Base-by-base conservation (phyloP, 2,329 filamentous ascomycete species). In the Botryotinia convoluta region DNA sequence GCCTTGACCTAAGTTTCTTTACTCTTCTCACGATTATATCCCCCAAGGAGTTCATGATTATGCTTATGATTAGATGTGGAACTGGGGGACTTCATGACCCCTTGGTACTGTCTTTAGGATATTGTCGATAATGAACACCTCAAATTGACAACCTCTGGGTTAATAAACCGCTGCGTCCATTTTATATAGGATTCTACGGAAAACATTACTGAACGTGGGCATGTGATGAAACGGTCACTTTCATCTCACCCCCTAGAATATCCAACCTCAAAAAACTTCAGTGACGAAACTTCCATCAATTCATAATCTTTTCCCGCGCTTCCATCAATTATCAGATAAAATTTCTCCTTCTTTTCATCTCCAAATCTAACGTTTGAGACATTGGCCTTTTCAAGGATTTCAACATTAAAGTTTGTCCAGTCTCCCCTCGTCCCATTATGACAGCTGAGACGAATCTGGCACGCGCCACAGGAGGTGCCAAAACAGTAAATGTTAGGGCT, bases 371-470 rank as follows among this genome's bases (percentile, higher is more conserved):
- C n/a, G 22, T 71, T 67, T 29, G 39, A 72, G 62, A 60, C 29
- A 59, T 29, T 59, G 26, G 39, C 5, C 26, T 54, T 39, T 16
- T 29, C n/a, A 45, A 37, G 16, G 44, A 51, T 67, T 39, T 54
- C 7, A 54, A 54, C 35, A 39, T 61, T 64, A 16, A 51, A 61
- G 22, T 48, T 51, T 29, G 32, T 69, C 39, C 18, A 45, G 10
- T 35, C 35, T 39, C 44, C 37, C 37, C 39, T 68, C 61, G 35
- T 62, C 69, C 74, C 74, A 69, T 45, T 71, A 75, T 64, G 29
- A 72, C 70, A 73, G 63, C 57, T 78, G 79, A 80, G 79, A 80
- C 79, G 76, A 72, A 44, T 76, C 75, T 80, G 78, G 74, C 51
- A 79, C 78, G 59, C 51, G 63, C 63, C 71, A 61, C 51, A 45